Conservation (phyloP, 768 basidiomycete genomes). For the Boletales sp. region DNA sequence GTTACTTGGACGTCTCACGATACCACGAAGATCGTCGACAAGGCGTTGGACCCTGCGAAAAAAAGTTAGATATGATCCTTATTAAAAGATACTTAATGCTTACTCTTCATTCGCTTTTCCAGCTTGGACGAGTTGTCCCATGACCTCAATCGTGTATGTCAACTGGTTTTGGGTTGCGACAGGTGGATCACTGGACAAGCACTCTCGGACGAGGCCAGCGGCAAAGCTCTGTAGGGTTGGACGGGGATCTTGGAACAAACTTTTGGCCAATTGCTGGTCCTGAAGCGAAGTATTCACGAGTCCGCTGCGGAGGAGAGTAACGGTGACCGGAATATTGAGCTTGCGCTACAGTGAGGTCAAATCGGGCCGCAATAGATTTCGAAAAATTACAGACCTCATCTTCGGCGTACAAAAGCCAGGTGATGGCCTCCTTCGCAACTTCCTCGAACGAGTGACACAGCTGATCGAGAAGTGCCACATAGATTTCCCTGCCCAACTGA, state of each 20-base stretch:
- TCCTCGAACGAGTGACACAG: conserved; percentile 87
- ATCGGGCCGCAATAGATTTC: not conserved
- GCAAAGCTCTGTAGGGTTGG: conserved; percentile 77
- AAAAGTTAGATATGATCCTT: not conserved
- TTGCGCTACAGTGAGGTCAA: conserved; percentile 63
- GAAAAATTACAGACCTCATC: conserved; percentile 67
- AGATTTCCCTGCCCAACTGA: conserved; percentile 88
- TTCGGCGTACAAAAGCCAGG: conserved; percentile 94
- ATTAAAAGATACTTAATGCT: conserved; percentile 29
- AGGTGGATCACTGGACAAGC: conserved; percentile 76
- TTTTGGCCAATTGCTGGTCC: conserved; percentile 89
- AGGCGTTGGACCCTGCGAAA: conserved; percentile 58
- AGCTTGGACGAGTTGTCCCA: conserved; percentile 66
- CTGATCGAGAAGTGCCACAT: conserved; percentile 83
- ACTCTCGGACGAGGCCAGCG: conserved; percentile 81
- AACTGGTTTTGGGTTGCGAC: conserved; percentile 79
- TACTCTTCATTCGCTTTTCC: conserved; percentile 86
- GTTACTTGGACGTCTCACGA: conserved; percentile 47
- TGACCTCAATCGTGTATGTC: conserved; percentile 72
- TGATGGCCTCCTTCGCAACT: conserved; percentile 93
- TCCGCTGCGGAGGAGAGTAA: conserved; percentile 80
- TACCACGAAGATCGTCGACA: conserved; percentile 77
- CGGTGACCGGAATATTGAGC: conserved; percentile 91
- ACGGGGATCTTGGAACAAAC: conserved; percentile 73
- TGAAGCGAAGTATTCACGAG: conserved; percentile 74